Percentiles rank a stretch among this genome's conserved stretches.
Evolutionary conservation across 2,329 filamentous ascomycete genomes (phyloP).

Genomic region (Sporothrix variecibatus): DNA sequence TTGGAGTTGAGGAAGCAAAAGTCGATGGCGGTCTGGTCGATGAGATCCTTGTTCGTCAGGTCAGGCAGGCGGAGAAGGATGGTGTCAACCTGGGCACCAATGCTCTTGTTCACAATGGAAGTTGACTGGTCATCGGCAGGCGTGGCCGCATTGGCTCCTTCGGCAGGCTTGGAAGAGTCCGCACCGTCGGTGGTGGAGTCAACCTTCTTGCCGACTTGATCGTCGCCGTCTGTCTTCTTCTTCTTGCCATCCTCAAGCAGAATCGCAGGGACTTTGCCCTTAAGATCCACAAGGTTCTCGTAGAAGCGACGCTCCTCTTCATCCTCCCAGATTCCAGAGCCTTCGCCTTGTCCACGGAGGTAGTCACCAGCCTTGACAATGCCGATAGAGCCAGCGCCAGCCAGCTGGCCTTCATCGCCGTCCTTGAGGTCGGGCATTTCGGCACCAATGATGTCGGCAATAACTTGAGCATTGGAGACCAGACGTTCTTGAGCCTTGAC

Average conservation of each 20-base stretch:
- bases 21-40: conserved; percentile 90
- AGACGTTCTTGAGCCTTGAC: conserved; percentile 90
- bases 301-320: conserved; percentile 98
- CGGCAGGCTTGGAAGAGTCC: conserved; percentile 51
- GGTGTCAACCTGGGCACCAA: conserved; percentile 93
- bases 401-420: conserved; percentile 67
- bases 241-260: conserved; percentile 93
- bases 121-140: conserved; percentile 76
- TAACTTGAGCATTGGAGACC: conserved; percentile 82
- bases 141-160: conserved; percentile 46
- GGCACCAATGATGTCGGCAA: conserved; percentile 82
- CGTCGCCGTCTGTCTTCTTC: conserved; percentile 86
- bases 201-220: conserved; percentile 75
- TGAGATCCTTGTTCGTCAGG: conserved; percentile 83
- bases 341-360: conserved; percentile 83
- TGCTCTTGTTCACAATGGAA: conserved; percentile 96
- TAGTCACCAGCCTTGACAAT: conserved; percentile 94
- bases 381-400: conserved; percentile 77
- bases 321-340: conserved; percentile 96
- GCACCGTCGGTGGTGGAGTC: conserved; percentile 45
- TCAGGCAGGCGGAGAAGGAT: conserved; percentile 86
- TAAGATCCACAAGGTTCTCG: conserved; percentile 92
- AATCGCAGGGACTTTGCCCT: conserved; percentile 92
- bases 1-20: conserved; percentile 99
- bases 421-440: conserved; percentile 95